phyloP scores from a whole-genome alignment of 805 yeast genomes.

The Sugiyamaella lignohabitans region DNA sequence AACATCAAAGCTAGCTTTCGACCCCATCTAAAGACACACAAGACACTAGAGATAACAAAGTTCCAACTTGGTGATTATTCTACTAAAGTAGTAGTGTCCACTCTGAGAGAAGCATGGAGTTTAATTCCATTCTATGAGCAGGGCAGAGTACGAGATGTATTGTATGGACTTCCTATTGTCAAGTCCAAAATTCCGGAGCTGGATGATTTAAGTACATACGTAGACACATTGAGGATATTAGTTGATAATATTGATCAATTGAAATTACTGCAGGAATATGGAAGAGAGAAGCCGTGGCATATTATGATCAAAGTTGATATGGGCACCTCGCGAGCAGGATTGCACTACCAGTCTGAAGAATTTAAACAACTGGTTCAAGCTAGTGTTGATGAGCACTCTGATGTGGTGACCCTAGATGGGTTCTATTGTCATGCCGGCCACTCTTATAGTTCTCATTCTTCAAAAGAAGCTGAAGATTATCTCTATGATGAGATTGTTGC shows the following conservation, averaged over 20 bases:
- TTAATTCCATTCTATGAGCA: constrained; percentile 35
- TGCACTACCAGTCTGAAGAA: constrained; percentile 30
- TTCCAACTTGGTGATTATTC: constrained; percentile 43
- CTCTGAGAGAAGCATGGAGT: constrained; percentile 59
- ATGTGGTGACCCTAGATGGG: constrained; percentile 46
- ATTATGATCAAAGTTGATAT: constrained; percentile 61
- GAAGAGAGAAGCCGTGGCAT: constrained; percentile 47
- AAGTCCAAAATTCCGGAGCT: constrained; percentile 44
- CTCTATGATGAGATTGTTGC: constrained; percentile 52
- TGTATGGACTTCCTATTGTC: constrained; percentile 55
- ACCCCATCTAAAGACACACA: constrained; percentile 73
- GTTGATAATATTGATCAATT: constrained; percentile 57
- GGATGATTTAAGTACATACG: constrained; percentile 36
- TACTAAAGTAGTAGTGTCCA: constrained; percentile 55
- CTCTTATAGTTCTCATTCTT: constrained; percentile 48
- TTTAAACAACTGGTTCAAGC: constrained; percentile 36
- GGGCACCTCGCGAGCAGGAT: constrained; percentile 71
- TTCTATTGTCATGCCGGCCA: constrained; percentile 79
- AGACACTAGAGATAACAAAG: constrained; percentile 52
- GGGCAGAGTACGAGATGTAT: constrained; percentile 41
- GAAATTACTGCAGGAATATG: constrained; percentile 38
- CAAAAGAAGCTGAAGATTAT: constrained; percentile 41
- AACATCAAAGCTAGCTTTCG: constrained; percentile 45
- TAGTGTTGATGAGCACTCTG: constrained; percentile 24
- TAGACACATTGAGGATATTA: constrained; percentile 45